Evolutionary conservation across 768 basidiomycete species (phyloP), one percentile per base, ranked within the genome.

Genomic region (Suillus subalutaceus): DNA sequence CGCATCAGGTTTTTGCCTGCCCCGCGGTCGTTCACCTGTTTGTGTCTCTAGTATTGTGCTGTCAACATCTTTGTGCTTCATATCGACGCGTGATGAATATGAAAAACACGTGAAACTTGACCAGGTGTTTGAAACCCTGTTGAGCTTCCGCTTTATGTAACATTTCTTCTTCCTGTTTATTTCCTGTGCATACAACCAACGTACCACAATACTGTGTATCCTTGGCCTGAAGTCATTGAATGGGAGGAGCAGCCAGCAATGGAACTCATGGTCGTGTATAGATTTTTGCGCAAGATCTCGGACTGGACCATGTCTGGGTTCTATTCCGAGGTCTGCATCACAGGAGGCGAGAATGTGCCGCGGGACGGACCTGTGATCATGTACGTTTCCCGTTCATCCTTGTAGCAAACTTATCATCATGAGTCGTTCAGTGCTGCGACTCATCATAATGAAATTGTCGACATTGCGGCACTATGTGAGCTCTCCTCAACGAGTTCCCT

Each of bases 1-100:
- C 92, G 92, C 92, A 93, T 80, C 90, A 83, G 86, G 88, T 80
- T 81, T 80, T 70, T 77, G 79, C 85, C 86, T 90, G 91, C 82
- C 87, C 92, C 92, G 91, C 83, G 92, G 92, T 93, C 90, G 86
- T 70, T 72, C 73, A 52, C 66, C 63, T 66, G 71, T 62, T 63
- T 63, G 37, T 60, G 60, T 68, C 63, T 26, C 65, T 38, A 55
- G 62, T 43, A 60, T 62, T 30, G 63, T 63, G 46, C 9, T 62
- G 35, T 40, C 62, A 37, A 60, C 56, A n/a, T 40, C 63, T 46
- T 55, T 35, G 57, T 63, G 43, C 38, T 62, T 64, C 38, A 9
- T 18, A 35, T 60, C 43, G 16, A 62, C 35, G 41, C n/a, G 41
- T 64, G 41, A 56, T 64, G 16, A 62, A 23, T 5, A 37, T 56